phyloP scores from a whole-genome alignment of 2,329 filamentous ascomycete species.

The Orbilia oligospora region DNA sequence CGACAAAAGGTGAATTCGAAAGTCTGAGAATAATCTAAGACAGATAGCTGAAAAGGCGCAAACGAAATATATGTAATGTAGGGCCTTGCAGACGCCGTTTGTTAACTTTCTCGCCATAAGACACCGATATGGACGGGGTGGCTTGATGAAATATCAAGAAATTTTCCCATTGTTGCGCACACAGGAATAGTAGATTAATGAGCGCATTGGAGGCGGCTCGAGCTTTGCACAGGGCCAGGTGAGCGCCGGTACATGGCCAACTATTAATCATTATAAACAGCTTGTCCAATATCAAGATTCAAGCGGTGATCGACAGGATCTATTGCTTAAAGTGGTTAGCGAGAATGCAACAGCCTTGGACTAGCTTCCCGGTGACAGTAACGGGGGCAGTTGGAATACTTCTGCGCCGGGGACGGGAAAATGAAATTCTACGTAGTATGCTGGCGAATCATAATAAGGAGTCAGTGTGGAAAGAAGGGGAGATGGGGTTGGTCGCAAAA shows the following conservation, averaged over 20 bases:
- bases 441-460: slow-evolving; percentile 19
- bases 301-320: slow-evolving; percentile 37
- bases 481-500: slow-evolving; percentile 10
- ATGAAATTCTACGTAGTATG: slow-evolving; percentile 3
- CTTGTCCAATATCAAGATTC: slow-evolving; percentile 51
- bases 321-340: slow-evolving; percentile 44
- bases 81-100: slow-evolving; percentile 1
- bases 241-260: not conserved
- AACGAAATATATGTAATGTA: slow-evolving; percentile 12
- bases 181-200: slow-evolving; percentile 21
- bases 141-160: slow-evolving; percentile 30
- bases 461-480: slow-evolving; percentile 4
- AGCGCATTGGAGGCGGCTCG: slow-evolving; percentile 41
- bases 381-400: slow-evolving; percentile 39
- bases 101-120: slow-evolving; percentile 30
- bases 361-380: slow-evolving; percentile 56
- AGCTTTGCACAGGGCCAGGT: slow-evolving; percentile 8
- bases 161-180: slow-evolving; percentile 7
- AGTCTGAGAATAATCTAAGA: slow-evolving; percentile 16
- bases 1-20: not conserved
- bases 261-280: slow-evolving; percentile 5
- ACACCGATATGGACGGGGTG: slow-evolving; percentile 43
- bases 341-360: slow-evolving; percentile 39
- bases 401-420: slow-evolving; percentile 26
- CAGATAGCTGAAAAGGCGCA: slow-evolving; percentile 11